Base-by-base conservation (phyloP, 2,329 filamentous ascomycete species). In the Aspergillus fructus region DNA sequence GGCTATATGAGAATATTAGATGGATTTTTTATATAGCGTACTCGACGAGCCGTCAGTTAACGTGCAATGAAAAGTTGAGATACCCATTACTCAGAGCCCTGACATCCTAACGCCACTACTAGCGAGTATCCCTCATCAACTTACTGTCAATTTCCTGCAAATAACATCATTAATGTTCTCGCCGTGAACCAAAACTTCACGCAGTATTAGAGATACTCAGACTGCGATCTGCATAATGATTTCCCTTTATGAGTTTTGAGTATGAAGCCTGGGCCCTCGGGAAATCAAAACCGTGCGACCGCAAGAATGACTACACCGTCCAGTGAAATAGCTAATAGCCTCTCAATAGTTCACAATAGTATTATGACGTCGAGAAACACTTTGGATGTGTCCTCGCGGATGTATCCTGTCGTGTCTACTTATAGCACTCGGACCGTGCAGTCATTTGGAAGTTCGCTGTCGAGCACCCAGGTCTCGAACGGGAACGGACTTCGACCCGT, bases 61-160 rank as follows among this genome's bases (percentile, higher is more conserved):
- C 39, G 30, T 59, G 50, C 52, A 63, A 61, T 61, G 53, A 62
- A 62, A 59, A 64, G 58, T 63, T 62, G 48, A 55, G 62, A 66
- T 66, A 66, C 62, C 64, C 59, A 53, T 54, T 43, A 49, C 5
- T 19, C n/a, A n/a, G 34, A 37, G 34, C 12, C 21, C 19, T 21
- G 8, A 15, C n/a, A 42, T 42, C 9, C 27, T 30, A 42, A 7
- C 3, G 7, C 40, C 17, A 21, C 40, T 9, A 30, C 40, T 9
- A 30, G 27, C 9, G 9, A 30, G 9, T 11, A 30, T 30, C 27
- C 8, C 9, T 3, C 9, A 30, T 11, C 27, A 9, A 30, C 27
- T 42, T 42, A 9, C 40, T 21, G 21, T 42, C 19, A 42, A 21
- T 21, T 21, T 42, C 15, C 9, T 37, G 34, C 12, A 37, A n/a